Base-by-base conservation (phyloP, 179 eudicot species). In the Corrigiola litoralis region DNA sequence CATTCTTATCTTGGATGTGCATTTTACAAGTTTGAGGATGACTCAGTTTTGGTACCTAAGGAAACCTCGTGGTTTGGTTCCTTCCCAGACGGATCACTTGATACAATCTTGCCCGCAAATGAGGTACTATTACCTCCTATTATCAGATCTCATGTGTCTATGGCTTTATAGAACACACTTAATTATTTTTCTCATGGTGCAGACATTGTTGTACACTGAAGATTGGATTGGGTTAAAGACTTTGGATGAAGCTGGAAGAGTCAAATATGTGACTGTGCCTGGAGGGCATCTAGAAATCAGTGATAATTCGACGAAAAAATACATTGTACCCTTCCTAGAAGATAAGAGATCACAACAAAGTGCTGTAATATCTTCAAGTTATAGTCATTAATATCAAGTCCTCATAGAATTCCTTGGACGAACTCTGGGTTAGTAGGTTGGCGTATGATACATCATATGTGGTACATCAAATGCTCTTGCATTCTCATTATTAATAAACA, bases 191-290 rank as follows among this genome's bases (percentile, higher is more conserved):
- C 5, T 4, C 13, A 6, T 55, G 60, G 1, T 12, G 17, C n/a
- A 55, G 23, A 31, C 41, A 0, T 17, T 1, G 11, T 18, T 34
- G 21, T 36, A 34, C 29, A 34, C 20, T n/a, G n/a, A 57, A 57
- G 62, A 57, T 36, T 57, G 62, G 62, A 57, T 57, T 9, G 45
- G 62, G 23, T 23, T 57, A 37, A 57, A 37, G 24, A 20, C 27
- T 10, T 37, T 57, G 21, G 6, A 57, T 23, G 45, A 57, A 34
- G 62, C 45, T 34, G 62, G 62, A 9, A 57, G 36, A 14, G 62
- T 57, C 3, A 57, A 16, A 57, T 36, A 17, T 5, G 10, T 36
- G 6, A 18, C 1, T 2, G 23, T 45, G 2, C 28, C 62, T 0
- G 62, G 62, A 34, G 62, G 45, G 8, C 62, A 57, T 34, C 5